Conservation (phyloP, 148 eudicot species). For the Rhododendron kiyosumense region DNA sequence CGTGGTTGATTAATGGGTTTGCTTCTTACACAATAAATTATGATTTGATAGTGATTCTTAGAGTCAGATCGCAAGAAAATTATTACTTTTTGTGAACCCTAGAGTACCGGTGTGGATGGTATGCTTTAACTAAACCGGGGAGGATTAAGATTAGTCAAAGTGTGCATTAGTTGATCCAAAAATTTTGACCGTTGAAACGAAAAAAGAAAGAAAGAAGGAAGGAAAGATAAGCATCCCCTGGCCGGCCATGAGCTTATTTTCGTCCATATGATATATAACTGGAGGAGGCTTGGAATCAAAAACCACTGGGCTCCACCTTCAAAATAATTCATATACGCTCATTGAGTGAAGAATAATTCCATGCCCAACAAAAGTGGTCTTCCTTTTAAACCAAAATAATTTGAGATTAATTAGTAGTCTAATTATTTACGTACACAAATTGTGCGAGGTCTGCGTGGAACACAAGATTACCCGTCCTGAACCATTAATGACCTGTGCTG, state of each 20-base stretch:
- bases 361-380: slow-evolving; percentile 1
- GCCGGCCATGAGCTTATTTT: background rate
- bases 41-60: too few species aligned
- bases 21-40: too few species aligned
- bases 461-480: background rate
- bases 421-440: too few species aligned
- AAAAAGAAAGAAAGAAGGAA: background rate
- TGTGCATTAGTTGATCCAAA: too few species aligned
- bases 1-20: too few species aligned
- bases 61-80: too few species aligned
- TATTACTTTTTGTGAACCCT: too few species aligned
- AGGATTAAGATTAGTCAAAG: rapidly evolving
- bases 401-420: background rate
- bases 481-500: background rate
- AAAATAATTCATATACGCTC: background rate
- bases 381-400: background rate
- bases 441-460: background rate
- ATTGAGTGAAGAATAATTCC: background rate
- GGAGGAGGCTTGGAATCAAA: background rate
- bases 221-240: background rate
- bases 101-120: too few species aligned
- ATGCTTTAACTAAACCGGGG: too few species aligned
- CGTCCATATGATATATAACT: background rate
- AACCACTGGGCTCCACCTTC: background rate
- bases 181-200: too few species aligned